A percentile compares a stretch with the other conserved stretches of the same genome.
Conservation (phyloP, 768 basidiomycete species). For the Tylopilus plumbeoviolaceoides region DNA sequence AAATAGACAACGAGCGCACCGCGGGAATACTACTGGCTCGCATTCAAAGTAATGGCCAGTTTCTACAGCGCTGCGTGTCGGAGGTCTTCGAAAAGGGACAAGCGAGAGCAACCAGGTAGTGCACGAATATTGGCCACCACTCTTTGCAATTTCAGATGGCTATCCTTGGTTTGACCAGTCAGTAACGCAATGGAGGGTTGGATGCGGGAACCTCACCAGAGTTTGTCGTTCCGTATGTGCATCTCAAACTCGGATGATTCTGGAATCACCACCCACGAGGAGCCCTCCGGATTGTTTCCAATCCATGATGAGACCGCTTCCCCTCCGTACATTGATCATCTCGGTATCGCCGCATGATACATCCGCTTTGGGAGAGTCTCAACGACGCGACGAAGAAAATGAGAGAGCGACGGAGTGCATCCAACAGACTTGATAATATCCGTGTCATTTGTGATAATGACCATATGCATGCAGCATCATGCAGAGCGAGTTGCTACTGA, state of each 20-base stretch:
- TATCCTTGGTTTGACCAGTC: conserved; percentile 47
- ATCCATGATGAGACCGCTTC: conserved; percentile 81
- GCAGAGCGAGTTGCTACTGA: conserved; percentile 58
- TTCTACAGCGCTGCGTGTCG: too few species aligned
- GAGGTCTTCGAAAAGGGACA: too few species aligned
- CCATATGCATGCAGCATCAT: conserved; percentile 93
- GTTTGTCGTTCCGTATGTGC: conserved; percentile 82
- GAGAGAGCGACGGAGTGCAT: conserved; percentile 21
- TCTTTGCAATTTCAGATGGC: too few species aligned
- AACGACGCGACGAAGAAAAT: background rate
- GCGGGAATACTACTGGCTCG: too few species aligned
- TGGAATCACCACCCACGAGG: conserved; percentile 88
- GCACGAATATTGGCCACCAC: too few species aligned
- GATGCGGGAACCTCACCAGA: conserved; percentile 44
- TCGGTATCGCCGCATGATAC: conserved; percentile 88
- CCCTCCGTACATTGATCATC: conserved; percentile 66
- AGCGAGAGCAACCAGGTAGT: too few species aligned
- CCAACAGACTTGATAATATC: conserved; percentile 74
- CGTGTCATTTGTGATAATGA: conserved; percentile 79
- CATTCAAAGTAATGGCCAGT: too few species aligned
- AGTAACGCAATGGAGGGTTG: background rate
- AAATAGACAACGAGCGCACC: too few species aligned
- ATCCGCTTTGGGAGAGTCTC: conserved; percentile 60
- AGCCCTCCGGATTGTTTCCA: conserved; percentile 92
- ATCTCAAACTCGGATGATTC: conserved; percentile 90